Base-by-base conservation (phyloP, 345 rosid species). In the Psidium guajava region DNA sequence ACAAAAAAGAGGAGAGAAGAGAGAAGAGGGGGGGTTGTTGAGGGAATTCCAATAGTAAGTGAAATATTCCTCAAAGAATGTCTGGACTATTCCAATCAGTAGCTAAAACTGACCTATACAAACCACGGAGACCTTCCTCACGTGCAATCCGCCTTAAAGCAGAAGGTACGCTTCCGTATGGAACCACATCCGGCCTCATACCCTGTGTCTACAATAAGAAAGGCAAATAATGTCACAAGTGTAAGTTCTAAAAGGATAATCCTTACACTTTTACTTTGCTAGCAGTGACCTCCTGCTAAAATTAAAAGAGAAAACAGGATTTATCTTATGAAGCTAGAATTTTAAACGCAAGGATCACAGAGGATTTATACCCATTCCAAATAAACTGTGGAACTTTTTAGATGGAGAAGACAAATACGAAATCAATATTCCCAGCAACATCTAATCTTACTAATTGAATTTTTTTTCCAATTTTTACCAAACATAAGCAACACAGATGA, bases 41-140 rank as follows among this genome's bases (percentile, higher is more conserved):
- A 59, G 32, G 8, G 90, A 27, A 55, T 10, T 47, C 74, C 57
- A 82, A 13, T 52, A 49, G 51, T 49, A 10, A 81, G 74, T 73
- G 61, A 75, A 84, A 84, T 59, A 50, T 84, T 42, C 51, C 15
- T 6, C 32, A 83, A 9, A 83, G 80, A 83, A 15, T n/a, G 52
- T 59, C 28, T 47, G 40, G 13, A 16, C 18, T 57, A 55, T 74
- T 82, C 85, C 69, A 47, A 49, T 49, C 81, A 82, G 77, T 2
- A 51, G 57, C 57, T 84, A 86, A 50, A 40, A 91, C 93, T 52
- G 73, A 97, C 99, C 99, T 96, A 87, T 97, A 97, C 81, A 96
- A 86, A 84, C 99, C 99, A 55, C 95, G 93, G 2, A 97, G 24
- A 82, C 99, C 99, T 93, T 97, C 99, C 90, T 97, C 99, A 52